These are phyloP conservation scores for Meripilus lineatus DNA, from an alignment of 1,284 basidiomycete species.

Conservation along the genomic window DNA sequence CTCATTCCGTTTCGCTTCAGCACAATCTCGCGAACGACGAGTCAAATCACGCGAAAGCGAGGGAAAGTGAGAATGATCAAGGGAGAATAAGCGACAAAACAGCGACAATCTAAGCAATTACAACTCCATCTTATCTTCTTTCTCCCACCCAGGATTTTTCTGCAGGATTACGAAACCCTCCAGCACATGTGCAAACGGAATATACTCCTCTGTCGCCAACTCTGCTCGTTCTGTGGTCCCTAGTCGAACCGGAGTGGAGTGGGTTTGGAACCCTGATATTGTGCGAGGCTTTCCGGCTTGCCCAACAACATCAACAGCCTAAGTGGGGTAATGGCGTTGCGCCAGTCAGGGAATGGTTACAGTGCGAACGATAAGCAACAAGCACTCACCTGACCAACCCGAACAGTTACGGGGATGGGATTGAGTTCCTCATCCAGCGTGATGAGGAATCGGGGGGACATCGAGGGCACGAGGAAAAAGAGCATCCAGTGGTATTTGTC, in stretches of 20 bases:
- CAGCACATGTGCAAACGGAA: conserved; percentile 84
- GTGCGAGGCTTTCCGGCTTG: conserved; percentile 90
- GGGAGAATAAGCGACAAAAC: conserved; percentile 3
- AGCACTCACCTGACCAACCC: conserved; percentile 80
- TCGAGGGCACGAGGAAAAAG: conserved; percentile 91
- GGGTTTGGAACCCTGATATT: conserved; percentile 95
- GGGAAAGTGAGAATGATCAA: neutral
- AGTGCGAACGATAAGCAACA: neutral
- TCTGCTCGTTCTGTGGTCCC: conserved; percentile 94
- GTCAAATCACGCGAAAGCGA: too few species aligned
- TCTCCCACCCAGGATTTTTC: conserved; percentile 84
- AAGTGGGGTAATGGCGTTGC: conserved; percentile 8
- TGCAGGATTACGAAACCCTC: conserved; percentile 88
- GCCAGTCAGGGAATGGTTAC: conserved; percentile 3
- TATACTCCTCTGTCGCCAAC: conserved; percentile 94
- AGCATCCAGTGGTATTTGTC: conserved; percentile 99
- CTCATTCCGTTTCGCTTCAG: too few species aligned
- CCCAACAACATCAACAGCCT: conserved; percentile 88
- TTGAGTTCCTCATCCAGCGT: conserved; percentile 92
- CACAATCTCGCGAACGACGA: too few species aligned
- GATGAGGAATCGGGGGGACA: conserved; percentile 99
- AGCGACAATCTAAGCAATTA: conserved; percentile 25
- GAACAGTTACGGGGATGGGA: conserved; percentile 83
- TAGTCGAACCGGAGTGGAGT: conserved; percentile 92
- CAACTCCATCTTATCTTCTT: conserved; percentile 77